A percentile compares a stretch with the other conserved stretches of the same genome.
Evolutionary conservation across 768 basidiomycete species (phyloP).

Genomic region (Coprinellus micaceus): DNA sequence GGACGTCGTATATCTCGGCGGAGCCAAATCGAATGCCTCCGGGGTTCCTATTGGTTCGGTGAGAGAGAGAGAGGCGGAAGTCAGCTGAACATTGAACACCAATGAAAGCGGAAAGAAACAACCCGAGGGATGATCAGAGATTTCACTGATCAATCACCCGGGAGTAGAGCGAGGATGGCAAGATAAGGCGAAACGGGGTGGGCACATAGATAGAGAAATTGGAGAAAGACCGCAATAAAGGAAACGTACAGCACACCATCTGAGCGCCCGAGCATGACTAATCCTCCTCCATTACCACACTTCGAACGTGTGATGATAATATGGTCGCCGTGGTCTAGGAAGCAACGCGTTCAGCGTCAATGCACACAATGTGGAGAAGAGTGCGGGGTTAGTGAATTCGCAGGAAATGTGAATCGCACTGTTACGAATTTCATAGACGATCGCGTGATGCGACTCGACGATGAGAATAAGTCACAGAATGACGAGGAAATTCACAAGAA

Average conservation of each 20-base stretch:
- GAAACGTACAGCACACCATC: conserved; percentile 71
- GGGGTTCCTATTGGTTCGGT: conserved; percentile 77
- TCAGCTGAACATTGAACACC: conserved; percentile 25
- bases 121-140: too few relatives aligned
- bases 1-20: conserved; percentile 76
- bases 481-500: too few relatives aligned
- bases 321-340: conserved; percentile 69
- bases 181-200: background rate
- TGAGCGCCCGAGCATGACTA: conserved; percentile 78
- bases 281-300: conserved; percentile 69
- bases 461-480: too few relatives aligned
- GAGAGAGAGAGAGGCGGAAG: conserved; percentile 6
- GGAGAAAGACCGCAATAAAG: background rate
- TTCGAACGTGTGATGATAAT: conserved; percentile 63
- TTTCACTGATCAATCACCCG: too few relatives aligned
- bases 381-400: too few relatives aligned
- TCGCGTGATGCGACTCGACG: background rate
- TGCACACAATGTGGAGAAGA: too few relatives aligned
- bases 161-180: too few relatives aligned
- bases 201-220: background rate
- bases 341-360: too few relatives aligned
- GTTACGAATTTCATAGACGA: too few relatives aligned
- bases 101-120: too few relatives aligned
- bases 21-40: conserved; percentile 83
- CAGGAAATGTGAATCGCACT: too few relatives aligned